phyloP scores from a whole-genome alignment of 2,329 filamentous ascomycete species.

The Hirsutella minnesotensis region DNA sequence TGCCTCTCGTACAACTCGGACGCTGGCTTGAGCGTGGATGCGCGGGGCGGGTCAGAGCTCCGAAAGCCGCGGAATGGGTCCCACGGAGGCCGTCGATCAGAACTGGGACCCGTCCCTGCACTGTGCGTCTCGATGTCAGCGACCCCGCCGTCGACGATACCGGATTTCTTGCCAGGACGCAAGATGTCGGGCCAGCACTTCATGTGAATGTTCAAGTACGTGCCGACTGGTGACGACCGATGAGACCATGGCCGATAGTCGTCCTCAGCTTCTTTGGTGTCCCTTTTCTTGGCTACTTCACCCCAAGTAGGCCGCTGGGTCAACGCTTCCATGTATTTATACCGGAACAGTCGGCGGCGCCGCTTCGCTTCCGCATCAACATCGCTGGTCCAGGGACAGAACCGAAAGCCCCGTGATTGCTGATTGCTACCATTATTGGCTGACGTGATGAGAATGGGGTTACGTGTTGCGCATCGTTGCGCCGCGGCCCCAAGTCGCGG shows the following conservation, averaged over 20 bases:
- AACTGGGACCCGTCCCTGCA: too few relatives aligned
- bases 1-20: constrained; percentile 20
- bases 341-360: constrained; percentile 28
- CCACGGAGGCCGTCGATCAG: too few relatives aligned
- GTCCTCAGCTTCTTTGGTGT: constrained; percentile 15
- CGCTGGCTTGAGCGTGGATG: not conserved
- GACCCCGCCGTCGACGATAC: too few relatives aligned
- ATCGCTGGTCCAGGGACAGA: constrained; percentile 33
- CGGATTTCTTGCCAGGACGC: too few relatives aligned
- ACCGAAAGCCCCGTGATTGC: constrained; percentile 31
- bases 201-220: constrained; percentile 21
- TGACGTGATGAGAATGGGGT: not conserved
- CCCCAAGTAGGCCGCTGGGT: constrained; percentile 35
- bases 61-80: too few relatives aligned
- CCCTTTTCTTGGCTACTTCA: constrained; percentile 20
- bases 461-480: not conserved
- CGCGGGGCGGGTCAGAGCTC: not conserved
- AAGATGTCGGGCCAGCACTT: too few relatives aligned
- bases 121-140: too few relatives aligned
- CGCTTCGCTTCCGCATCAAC: constrained; percentile 31
- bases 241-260: constrained; percentile 18
- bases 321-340: constrained; percentile 33
- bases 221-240: constrained; percentile 13
- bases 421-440: too few relatives aligned
- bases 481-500: not conserved